Percentiles rank a stretch among this genome's conserved stretches.
phyloP scores from a whole-genome alignment of 2,329 filamentous ascomycete genomes.

The Alternaria atra region DNA sequence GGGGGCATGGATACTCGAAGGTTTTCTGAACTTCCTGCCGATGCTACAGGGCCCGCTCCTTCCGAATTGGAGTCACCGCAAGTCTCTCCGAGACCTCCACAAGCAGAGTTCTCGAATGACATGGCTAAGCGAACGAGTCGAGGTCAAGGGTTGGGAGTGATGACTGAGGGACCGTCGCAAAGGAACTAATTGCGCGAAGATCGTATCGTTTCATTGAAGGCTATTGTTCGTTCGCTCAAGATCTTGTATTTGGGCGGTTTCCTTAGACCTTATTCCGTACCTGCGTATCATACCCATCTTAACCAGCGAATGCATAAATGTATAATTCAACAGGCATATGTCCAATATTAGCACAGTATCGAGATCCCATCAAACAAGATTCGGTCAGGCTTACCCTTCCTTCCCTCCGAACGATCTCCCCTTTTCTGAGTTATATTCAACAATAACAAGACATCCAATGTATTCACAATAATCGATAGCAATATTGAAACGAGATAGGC shows the following conservation, averaged over 20 bases:
- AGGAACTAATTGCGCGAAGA: neutral
- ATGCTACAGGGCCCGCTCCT: neutral
- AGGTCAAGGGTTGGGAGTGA: constrained; percentile 20
- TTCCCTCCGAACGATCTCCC: neutral
- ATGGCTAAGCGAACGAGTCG: constrained; percentile 16
- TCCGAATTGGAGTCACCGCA: constrained; percentile 34
- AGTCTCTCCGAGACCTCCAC: constrained; percentile 25
- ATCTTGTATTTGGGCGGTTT: constrained; percentile 3
- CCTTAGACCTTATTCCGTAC: neutral
- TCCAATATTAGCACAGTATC: neutral
- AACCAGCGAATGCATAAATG: neutral
- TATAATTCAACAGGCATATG: neutral
- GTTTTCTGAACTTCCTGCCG: constrained; percentile 34
- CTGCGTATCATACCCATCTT: constrained; percentile 5
- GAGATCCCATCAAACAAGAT: neutral
- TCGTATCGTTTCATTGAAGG: neutral
- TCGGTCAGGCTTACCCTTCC: neutral
- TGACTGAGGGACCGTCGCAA: constrained; percentile 6
- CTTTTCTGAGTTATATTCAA: no score
- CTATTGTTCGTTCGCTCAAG: neutral
- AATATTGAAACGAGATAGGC: neutral
- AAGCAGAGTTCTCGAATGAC: constrained; percentile 23
- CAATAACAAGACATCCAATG: neutral
- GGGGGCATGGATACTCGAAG: constrained; percentile 14
- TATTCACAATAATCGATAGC: neutral